Percentiles rank a stretch among this genome's conserved stretches.
These are phyloP conservation scores for Xylariomycetidae sp. DNA, from an alignment of 2,329 filamentous ascomycete species.

Conservation along the genomic window DNA sequence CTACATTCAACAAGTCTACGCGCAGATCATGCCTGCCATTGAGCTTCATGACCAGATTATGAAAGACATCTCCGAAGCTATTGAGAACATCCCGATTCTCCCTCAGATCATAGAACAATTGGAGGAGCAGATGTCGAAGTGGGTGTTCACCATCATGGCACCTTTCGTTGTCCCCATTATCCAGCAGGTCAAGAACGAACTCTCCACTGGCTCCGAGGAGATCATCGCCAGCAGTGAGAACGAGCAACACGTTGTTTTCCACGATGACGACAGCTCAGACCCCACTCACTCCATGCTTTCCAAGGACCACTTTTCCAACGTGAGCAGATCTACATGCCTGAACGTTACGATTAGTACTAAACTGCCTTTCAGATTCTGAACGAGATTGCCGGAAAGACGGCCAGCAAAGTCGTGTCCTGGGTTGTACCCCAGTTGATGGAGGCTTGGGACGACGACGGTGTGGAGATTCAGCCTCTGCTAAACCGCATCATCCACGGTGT, in stretches of 20 bases:
- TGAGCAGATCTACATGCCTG: slow-evolving; percentile 29
- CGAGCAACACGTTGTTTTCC: slow-evolving; percentile 82
- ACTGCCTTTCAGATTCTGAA: slow-evolving; percentile 57
- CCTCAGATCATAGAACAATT: slow-evolving; percentile 81
- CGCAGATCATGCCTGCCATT: slow-evolving; percentile 82
- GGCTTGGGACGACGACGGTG: slow-evolving; percentile 73
- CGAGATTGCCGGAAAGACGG: slow-evolving; percentile 78
- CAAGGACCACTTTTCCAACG: slow-evolving; percentile 90
- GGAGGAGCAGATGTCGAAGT: slow-evolving; percentile 80
- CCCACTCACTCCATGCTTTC: slow-evolving; percentile 94
- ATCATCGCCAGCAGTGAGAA: slow-evolving; percentile 79
- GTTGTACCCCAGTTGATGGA: slow-evolving; percentile 84
- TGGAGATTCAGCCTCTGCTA: slow-evolving; percentile 64
- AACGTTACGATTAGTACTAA: not conserved
- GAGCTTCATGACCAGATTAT: slow-evolving; percentile 88
- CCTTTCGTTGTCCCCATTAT: slow-evolving; percentile 85
- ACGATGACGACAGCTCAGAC: slow-evolving; percentile 68
- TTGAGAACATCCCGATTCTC: slow-evolving; percentile 80
- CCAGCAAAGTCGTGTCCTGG: slow-evolving; percentile 74
- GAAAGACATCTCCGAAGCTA: slow-evolving; percentile 67
- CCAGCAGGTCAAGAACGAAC: slow-evolving; percentile 77
- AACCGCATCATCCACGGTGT: slow-evolving; percentile 75
- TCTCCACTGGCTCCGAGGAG: slow-evolving; percentile 78
- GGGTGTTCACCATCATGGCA: slow-evolving; percentile 86
- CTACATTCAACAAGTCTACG: slow-evolving; percentile 67